phyloP scores from a whole-genome alignment of 1,284 basidiomycete species.

The Ganoderma sp. region DNA sequence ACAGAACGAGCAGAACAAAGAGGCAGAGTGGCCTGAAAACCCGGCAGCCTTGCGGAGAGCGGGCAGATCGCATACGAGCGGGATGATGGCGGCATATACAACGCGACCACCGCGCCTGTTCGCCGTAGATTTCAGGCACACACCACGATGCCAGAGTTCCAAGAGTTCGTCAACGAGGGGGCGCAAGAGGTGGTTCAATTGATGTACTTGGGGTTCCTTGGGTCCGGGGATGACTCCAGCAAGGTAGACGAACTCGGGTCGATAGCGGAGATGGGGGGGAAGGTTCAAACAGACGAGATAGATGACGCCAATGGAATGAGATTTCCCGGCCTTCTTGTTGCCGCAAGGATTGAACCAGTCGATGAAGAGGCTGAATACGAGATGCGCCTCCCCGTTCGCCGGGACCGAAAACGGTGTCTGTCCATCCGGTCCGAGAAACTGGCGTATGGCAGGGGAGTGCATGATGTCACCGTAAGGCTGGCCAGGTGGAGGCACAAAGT shows the following conservation, averaged over 20 bases:
- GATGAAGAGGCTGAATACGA: no score
- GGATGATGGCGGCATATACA: constrained; percentile 19
- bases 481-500: background rate
- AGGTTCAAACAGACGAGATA: no score
- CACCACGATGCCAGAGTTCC: constrained; percentile 25
- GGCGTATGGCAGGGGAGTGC: constrained; percentile 12
- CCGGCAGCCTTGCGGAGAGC: constrained; percentile 24
- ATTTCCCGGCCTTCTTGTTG: no score
- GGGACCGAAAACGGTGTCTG: constrained; percentile 13
- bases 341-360: no score
- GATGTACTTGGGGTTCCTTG: constrained; percentile 16
- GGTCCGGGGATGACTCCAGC: constrained; percentile 17
- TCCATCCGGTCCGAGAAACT: constrained; percentile 19
- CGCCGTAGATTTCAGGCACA: constrained; percentile 18
- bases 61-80: constrained; percentile 22
- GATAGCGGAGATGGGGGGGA: constrained; percentile 14
- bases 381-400: background rate
- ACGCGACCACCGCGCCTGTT: constrained; percentile 11
- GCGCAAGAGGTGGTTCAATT: constrained; percentile 31
- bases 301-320: no score
- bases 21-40: constrained; percentile 17
- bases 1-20: constrained; percentile 31
- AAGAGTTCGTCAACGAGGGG: constrained; percentile 33
- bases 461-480: constrained; percentile 15
- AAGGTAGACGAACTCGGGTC: constrained; percentile 32